phyloP scores from a whole-genome alignment of 2,329 filamentous ascomycete species.

The Gnomoniopsis sp. region DNA sequence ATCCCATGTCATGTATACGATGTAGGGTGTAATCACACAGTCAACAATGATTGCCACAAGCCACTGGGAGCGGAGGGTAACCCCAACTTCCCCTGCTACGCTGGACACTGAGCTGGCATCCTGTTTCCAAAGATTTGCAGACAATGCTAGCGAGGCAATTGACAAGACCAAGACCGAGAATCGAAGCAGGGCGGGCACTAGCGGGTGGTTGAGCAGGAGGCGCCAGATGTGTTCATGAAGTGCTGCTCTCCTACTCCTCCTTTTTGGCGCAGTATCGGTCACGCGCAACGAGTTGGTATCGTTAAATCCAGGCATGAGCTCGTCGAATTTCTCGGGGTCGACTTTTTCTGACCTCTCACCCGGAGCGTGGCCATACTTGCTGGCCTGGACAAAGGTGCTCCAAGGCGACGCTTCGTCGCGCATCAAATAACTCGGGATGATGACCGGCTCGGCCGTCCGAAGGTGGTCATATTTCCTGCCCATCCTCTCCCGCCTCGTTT shows the following conservation, averaged over 20 bases:
- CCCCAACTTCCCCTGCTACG: constrained; percentile 34
- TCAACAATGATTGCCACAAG: constrained; percentile 89
- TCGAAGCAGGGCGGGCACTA: constrained; percentile 82
- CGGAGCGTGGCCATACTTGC: constrained; percentile 44
- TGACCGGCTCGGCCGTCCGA: constrained; percentile 56
- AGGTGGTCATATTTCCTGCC: constrained; percentile 60
- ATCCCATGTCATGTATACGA: constrained; percentile 91
- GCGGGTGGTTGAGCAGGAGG: constrained; percentile 72
- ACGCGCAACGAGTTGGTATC: constrained; percentile 26
- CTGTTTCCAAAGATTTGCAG: constrained; percentile 65
- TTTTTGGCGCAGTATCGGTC: constrained; percentile 9
- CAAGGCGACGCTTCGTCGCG: constrained; percentile 42
- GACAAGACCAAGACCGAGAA: constrained; percentile 81
- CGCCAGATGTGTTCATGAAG: constrained; percentile 61
- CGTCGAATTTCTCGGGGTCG: constrained; percentile 38
- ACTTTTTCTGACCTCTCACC: constrained; percentile 48
- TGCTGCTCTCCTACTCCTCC: constrained; percentile 38
- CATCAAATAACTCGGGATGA: constrained; percentile 45
- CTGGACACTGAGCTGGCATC: constrained; percentile 34
- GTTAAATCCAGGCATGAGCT: constrained; percentile 46
- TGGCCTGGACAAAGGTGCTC: constrained; percentile 52
- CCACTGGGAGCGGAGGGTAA: constrained; percentile 60
- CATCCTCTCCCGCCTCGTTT: constrained; percentile 42
- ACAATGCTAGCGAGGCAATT: constrained; percentile 74
- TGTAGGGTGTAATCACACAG: constrained; percentile 82